A percentile compares a stretch with the other conserved stretches of the same genome.
Evolutionary conservation across 768 basidiomycete genomes (phyloP).

Genomic region (Epithele typhae): DNA sequence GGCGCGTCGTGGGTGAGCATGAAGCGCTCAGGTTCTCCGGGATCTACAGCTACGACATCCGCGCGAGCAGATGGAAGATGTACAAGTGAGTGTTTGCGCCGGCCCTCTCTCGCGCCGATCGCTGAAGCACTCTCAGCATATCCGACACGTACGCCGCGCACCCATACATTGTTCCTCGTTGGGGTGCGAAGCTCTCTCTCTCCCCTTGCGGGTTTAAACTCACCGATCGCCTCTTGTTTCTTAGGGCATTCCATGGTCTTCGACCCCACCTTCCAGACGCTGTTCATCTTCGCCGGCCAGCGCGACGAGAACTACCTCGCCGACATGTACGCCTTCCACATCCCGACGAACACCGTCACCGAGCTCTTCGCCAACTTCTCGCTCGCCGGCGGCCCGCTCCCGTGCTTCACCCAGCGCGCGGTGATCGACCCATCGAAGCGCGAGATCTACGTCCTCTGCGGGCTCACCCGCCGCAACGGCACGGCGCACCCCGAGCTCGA

Average conservation of each 20-base stretch:
- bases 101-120: background rate
- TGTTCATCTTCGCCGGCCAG: slow-evolving; percentile 76
- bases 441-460: slow-evolving; percentile 77
- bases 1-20: slow-evolving; percentile 64
- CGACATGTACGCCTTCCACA: slow-evolving; percentile 75
- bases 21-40: slow-evolving; percentile 60
- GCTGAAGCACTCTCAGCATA: slow-evolving; percentile 11
- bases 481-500: slow-evolving; percentile 39
- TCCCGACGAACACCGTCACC: slow-evolving; percentile 49
- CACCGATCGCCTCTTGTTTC: no score
- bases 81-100: slow-evolving; percentile 50
- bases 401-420: slow-evolving; percentile 72
- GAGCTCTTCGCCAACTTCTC: slow-evolving; percentile 65
- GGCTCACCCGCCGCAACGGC: slow-evolving; percentile 43
- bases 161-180: slow-evolving; percentile 52
- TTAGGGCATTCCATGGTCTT: slow-evolving; percentile 81
- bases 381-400: slow-evolving; percentile 58
- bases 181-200: slow-evolving; percentile 35
- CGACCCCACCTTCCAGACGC: slow-evolving; percentile 49
- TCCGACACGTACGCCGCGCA: slow-evolving; percentile 28
- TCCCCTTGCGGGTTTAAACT: background rate
- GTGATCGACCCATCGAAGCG: slow-evolving; percentile 57
- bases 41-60: slow-evolving; percentile 68
- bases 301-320: slow-evolving; percentile 60
- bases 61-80: slow-evolving; percentile 59